Conservation (phyloP, 192 early-diverging fungal genomes). For the Coemansia sp. region DNA sequence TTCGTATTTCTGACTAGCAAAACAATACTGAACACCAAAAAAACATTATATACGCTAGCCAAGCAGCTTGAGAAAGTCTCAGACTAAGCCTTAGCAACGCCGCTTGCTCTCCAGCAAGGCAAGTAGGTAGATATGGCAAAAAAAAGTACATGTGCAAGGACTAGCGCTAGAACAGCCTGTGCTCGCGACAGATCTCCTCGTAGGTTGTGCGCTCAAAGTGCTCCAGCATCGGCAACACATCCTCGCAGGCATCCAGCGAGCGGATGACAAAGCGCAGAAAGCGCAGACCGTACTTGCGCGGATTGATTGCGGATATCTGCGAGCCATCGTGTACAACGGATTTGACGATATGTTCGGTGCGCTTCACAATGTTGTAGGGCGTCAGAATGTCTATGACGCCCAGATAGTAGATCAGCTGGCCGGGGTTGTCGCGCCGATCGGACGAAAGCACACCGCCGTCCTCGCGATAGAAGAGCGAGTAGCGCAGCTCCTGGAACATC, state of each 20-base stretch:
- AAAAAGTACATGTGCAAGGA: neutral
- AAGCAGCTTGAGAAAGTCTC: too few species aligned
- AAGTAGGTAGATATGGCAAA: neutral
- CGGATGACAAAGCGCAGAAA: constrained; percentile 88
- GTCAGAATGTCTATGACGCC: constrained; percentile 99
- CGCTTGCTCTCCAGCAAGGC: too few species aligned
- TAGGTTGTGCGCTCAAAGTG: constrained; percentile 53
- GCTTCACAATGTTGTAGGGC: constrained; percentile 85
- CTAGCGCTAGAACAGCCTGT: constrained; percentile 29
- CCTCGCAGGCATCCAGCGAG: constrained; percentile 59
- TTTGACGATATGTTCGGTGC: constrained; percentile 89
- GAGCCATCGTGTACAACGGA: constrained; percentile 69
- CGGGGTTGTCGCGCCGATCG: constrained; percentile 66
- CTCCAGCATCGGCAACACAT: constrained; percentile 51
- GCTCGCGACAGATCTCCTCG: constrained; percentile 49
- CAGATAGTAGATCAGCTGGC: constrained; percentile 85
- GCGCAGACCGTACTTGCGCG: constrained; percentile 80
- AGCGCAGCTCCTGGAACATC: constrained; percentile 56
- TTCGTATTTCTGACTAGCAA: too few species aligned
- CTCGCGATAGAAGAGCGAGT: constrained; percentile 88
- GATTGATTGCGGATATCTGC: constrained; percentile 86
- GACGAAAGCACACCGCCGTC: constrained; percentile 86
- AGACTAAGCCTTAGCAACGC: too few species aligned
- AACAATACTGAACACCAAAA: too few species aligned
- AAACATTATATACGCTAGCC: too few species aligned